Base-by-base conservation (phyloP, 2,329 filamentous ascomycete genomes). In the Malbranchea zuffiana region DNA sequence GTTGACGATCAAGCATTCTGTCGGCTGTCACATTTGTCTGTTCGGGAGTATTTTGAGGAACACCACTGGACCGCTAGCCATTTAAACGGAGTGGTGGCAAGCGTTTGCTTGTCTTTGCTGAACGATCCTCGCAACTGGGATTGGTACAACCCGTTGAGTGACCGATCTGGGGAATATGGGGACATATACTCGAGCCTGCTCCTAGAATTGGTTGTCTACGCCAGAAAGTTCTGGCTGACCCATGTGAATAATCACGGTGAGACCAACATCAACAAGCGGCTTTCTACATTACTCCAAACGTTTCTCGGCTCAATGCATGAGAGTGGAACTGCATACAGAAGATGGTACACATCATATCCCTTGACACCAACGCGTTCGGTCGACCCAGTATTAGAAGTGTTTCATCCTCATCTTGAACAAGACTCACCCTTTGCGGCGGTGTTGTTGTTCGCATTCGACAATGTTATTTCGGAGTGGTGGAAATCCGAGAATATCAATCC, bases 31-130 rank as follows among this genome's bases (percentile, higher is more conserved):
- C 50, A 54, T 48, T 41, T 54, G 16, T 54, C 51, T 4, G 50
- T 54, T 3, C 43, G 31, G 8, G 50, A 54, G 35, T 54, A 52
- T 32, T 40, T 54, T 27, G 49, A 53, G 35, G 32, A 49, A 1
- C 16, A 46, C 21, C 44, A 43, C 29, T 37, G 35, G 35, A 25
- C 11, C 15, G 12, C 35, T 16, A 20, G 12, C 6, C 13, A 25
- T 10, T 4, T 23, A 4, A n/a, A 35, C 12, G 16, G 4, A 11
- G 4, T 24, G 17, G 16, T 23, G 13, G 20, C 17, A 7, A 35
- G 25, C 5, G 32, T 23, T n/a, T n/a, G n/a, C n/a, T n/a, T n/a
- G n/a, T n/a, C n/a, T n/a, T n/a, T n/a, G n/a, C n/a, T n/a, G n/a
- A n/a, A n/a, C n/a, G n/a, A n/a, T n/a, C n/a, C n/a, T n/a, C n/a